phyloP scores from a whole-genome alignment of 148 eudicot genomes.

The Gaultheria prostrata region DNA sequence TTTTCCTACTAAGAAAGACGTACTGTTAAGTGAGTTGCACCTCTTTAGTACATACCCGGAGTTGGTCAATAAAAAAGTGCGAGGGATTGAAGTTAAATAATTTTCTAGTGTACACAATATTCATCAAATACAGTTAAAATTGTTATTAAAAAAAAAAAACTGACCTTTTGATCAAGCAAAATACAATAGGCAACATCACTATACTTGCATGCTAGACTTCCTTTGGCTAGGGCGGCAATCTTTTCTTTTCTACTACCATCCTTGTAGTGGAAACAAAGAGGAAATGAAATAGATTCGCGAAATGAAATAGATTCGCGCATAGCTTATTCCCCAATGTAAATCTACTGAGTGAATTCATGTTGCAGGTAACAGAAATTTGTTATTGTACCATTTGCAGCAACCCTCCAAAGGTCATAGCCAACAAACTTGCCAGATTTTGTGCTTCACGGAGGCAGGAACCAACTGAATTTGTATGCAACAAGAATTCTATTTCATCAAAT shows the following conservation, averaged over 20 bases:
- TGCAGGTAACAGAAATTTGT: background rate
- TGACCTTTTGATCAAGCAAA: slow-evolving; percentile 1
- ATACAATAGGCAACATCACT: background rate
- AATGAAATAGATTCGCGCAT: background rate
- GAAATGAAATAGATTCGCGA: slow-evolving; percentile 1
- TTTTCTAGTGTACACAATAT: background rate
- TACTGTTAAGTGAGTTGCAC: too few relatives aligned
- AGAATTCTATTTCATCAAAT: slow-evolving; percentile 59
- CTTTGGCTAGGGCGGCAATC: background rate
- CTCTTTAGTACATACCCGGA: too few relatives aligned
- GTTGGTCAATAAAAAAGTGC: background rate
- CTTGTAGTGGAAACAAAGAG: background rate
- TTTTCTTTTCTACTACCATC: background rate
- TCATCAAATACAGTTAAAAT: background rate
- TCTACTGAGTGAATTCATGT: background rate
- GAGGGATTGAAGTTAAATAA: background rate
- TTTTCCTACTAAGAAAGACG: too few relatives aligned
- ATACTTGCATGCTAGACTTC: background rate
- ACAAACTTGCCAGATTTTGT: background rate
- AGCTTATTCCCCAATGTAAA: background rate
- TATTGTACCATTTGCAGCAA: background rate
- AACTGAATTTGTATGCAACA: background rate
- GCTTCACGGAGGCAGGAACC: background rate
- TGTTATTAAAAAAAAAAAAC: background rate
- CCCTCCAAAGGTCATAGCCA: background rate